Conservation (phyloP, 2,329 filamentous ascomycete species). For the Aulographum hederae region DNA sequence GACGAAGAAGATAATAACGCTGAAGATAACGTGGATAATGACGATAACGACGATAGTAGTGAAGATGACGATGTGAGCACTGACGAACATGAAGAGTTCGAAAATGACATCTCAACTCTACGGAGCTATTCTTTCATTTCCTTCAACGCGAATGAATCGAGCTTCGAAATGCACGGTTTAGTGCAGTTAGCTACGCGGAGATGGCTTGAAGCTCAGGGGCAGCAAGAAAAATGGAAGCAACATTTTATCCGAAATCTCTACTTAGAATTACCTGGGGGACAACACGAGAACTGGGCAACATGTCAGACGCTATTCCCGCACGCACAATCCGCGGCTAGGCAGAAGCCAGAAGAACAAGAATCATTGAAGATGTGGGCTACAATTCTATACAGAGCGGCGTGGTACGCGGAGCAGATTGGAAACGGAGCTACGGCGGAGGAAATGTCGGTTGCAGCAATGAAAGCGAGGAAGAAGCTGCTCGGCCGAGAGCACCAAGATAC, state of each 20-base stretch:
- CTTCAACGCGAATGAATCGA: constrained; percentile 6
- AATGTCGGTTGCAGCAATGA: background rate
- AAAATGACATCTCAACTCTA: constrained; percentile 55
- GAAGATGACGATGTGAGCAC: constrained; percentile 1
- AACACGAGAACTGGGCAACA: constrained; percentile 15
- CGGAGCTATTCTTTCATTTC: constrained; percentile 19
- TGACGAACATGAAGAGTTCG: constrained; percentile 84
- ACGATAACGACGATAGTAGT: background rate
- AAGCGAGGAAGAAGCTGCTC: background rate
- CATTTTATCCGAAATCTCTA: constrained; percentile 13
- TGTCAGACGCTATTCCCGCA: constrained; percentile 16
- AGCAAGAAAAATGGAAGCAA: constrained; percentile 13
- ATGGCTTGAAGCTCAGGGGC: constrained; percentile 13
- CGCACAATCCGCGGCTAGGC: constrained; percentile 7
- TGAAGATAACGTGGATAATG: background rate
- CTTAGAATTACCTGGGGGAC: constrained; percentile 11
- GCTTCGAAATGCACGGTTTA: constrained; percentile 25
- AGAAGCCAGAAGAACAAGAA: constrained; percentile 5
- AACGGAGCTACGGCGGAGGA: background rate
- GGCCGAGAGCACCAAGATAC: background rate
- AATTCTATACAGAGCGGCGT: constrained; percentile 10
- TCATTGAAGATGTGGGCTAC: constrained; percentile 6
- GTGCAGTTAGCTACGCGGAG: constrained; percentile 20
- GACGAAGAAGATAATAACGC: constrained; percentile 30
- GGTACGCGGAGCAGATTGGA: constrained; percentile 7